Evolutionary conservation across 805 yeast genomes (phyloP), one percentile per base, ranked within the genome.

Genomic region (Debaryomyces tyrocola): DNA sequence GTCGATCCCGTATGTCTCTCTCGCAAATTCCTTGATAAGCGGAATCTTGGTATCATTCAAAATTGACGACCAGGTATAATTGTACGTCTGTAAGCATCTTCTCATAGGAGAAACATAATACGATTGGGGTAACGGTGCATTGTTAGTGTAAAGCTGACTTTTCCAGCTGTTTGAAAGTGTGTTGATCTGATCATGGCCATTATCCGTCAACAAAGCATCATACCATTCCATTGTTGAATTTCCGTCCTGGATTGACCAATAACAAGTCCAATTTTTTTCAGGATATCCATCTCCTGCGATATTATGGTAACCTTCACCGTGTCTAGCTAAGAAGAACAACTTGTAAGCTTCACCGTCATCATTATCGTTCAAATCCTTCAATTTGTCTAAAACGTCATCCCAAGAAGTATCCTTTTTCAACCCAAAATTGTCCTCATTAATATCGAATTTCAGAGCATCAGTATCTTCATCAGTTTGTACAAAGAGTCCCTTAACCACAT

Each of bases 221-320:
- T 49, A 55, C 73, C 73, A 67, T 37, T 52, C 58, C 6, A 58
- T 47, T 8, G 44, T 48, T 14, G 52, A 56, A 20, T 56, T 52
- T 2, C 55, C 59, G 18, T 56, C 49, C 39, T 54, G 46, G 17
- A 46, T 48, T 46, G 62, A 63, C 63, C 64, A 63, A 37, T 49
- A 49, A 44, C 73, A 67, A 15, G 20, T 34, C 70, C 69, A 66
- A 5, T 60, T 58, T 4, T 33, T 31, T 2, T 14, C 14, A n/a
- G 44, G 27, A 38, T 54, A 62, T 14, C 44, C 15, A 4, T 18
- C 7, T 2, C 58, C 57, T 0, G 62, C 69, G 20, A 61, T 48
- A 43, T 66, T 66, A 45, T 67, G 73, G 44, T 48, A 62, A 8
- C 68, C 71, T 52, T 66, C 66, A 9, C 69, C 69, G 46, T 67